These are phyloP conservation scores for Warburgia ugandensis DNA, from an alignment of 164 flowering plant genomes.

Conservation along the genomic window DNA sequence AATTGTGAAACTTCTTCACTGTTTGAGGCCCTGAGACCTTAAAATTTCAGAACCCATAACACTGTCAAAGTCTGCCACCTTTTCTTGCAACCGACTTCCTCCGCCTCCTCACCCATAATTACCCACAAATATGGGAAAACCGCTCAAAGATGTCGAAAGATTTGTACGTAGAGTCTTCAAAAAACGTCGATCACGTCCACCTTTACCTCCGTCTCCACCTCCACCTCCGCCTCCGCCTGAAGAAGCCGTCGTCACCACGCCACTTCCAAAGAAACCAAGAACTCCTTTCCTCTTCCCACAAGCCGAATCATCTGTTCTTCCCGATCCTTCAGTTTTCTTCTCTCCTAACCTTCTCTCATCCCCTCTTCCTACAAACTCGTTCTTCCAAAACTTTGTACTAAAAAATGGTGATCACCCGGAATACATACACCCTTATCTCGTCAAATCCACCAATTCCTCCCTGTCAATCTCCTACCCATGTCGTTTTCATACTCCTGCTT, in stretches of 20 bases:
- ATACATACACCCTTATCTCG: conserved; percentile 83
- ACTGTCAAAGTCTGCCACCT: too few species aligned
- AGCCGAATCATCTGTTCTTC: conserved; percentile 61
- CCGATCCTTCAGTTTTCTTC: conserved; percentile 80
- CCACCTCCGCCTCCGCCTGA: conserved; percentile 4
- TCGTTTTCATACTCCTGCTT: conserved; percentile 34
- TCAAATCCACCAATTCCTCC: conserved; percentile 57
- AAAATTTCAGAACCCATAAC: too few species aligned
- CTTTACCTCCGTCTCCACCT: conserved; percentile 11
- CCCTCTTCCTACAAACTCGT: conserved; percentile 91
- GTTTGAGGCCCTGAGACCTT: too few species aligned
- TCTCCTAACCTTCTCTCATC: conserved; percentile 57
- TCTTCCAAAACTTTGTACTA: conserved; percentile 85
- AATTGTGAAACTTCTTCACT: too few species aligned
- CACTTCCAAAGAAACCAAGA: conserved; percentile 4
- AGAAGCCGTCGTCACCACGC: background rate
- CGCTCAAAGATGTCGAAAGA: too few species aligned
- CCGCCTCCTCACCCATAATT: too few species aligned
- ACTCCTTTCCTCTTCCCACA: conserved; percentile 51
- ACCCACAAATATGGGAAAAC: too few species aligned
- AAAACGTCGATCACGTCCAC: conserved; percentile 3
- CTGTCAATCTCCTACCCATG: conserved; percentile 75
- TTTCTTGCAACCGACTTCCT: too few species aligned
- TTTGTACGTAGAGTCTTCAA: background rate
- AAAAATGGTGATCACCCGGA: conserved; percentile 89